phyloP scores from a whole-genome alignment of 208 protist genomes.

The Acanthamoeba castellanii region DNA sequence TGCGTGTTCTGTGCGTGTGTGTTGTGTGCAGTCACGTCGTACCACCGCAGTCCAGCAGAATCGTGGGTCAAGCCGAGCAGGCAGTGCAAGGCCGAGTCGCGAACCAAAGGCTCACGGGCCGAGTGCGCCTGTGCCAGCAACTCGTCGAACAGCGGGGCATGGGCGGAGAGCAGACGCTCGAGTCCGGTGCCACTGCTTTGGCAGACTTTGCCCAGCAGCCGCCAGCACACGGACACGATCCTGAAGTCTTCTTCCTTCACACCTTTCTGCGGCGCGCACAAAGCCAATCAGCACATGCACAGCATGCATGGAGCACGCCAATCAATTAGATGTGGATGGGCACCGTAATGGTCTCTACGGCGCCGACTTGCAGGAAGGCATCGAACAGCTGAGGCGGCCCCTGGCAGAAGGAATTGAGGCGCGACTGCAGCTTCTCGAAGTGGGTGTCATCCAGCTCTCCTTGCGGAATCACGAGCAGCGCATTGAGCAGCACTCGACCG shows the following conservation, averaged over 20 bases:
- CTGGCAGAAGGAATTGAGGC: not conserved
- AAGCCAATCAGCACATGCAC: not conserved
- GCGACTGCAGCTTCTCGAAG: slow-evolving; percentile 24
- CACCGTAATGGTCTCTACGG: not conserved
- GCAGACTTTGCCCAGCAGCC: not conserved
- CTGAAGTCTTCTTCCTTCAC: not conserved
- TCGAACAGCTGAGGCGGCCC: not conserved
- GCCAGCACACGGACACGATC: slow-evolving; percentile 19
- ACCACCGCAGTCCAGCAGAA: not conserved
- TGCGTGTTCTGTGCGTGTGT: too few species aligned
- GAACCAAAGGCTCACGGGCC: not conserved
- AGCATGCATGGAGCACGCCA: not conserved
- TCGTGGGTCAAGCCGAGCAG: not conserved
- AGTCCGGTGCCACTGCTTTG: not conserved
- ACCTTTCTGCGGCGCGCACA: not conserved
- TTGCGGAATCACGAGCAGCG: not conserved
- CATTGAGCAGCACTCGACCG: not conserved
- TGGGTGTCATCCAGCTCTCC: slow-evolving; percentile 37
- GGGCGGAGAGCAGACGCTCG: not conserved
- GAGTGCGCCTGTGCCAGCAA: not conserved
- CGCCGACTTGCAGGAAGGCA: not conserved
- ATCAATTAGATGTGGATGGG: not conserved
- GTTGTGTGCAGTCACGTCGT: not conserved
- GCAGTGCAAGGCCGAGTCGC: not conserved
- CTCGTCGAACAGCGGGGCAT: not conserved